phyloP scores from a whole-genome alignment of 345 rosid species.

The Boechera stricta region DNA sequence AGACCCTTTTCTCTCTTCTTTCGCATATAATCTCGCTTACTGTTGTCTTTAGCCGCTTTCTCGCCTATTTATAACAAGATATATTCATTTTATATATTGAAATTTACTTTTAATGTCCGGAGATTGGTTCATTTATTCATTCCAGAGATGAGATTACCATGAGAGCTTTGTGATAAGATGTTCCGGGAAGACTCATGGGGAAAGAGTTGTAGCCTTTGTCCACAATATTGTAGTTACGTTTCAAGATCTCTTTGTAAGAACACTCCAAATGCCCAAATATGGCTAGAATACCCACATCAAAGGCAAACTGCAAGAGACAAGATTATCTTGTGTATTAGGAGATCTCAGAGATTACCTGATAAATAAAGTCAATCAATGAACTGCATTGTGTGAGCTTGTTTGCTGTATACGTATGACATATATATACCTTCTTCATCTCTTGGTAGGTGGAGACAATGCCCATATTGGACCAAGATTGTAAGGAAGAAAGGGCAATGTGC shows the following conservation, averaged over 20 bases:
- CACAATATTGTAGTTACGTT: constrained; percentile 62
- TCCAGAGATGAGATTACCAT: constrained; percentile 49
- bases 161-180: constrained; percentile 69
- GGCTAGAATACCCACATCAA: constrained; percentile 74
- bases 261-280: constrained; percentile 70
- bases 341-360: background rate
- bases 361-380: constrained; percentile 20
- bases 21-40: constrained; percentile 63
- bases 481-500: constrained; percentile 54
- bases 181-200: constrained; percentile 73
- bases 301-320: constrained; percentile 61
- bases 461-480: constrained; percentile 60
- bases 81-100: background rate
- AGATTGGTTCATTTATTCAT: background rate
- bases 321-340: background rate
- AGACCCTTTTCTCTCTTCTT: constrained; percentile 62
- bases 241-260: constrained; percentile 56
- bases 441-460: constrained; percentile 62
- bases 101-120: background rate
- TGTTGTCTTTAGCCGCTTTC: constrained; percentile 60
- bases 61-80: constrained; percentile 56
- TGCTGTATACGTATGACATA: background rate
- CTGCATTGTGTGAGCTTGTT: constrained; percentile 14
- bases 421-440: constrained; percentile 82
- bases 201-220: constrained; percentile 91